Evolutionary conservation across 345 rosid species (phyloP), one percentile per base, ranked within the genome.

Genomic region (Pseudoturritis turrita): DNA sequence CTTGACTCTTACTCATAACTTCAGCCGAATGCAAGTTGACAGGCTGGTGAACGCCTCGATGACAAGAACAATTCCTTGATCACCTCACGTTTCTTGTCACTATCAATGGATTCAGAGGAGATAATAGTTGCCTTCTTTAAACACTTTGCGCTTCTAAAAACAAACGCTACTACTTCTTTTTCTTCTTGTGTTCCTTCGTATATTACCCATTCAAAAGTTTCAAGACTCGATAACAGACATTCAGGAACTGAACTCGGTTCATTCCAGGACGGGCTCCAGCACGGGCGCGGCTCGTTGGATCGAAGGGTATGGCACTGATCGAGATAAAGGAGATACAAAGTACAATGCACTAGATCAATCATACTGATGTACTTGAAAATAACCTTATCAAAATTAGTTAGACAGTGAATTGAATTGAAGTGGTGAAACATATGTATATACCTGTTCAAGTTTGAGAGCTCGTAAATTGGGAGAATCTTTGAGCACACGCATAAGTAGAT

Each of bases 401-500:
- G 19, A 40, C 19, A 12, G 12, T 14, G 3, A 40, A 26, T 21
- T 13, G 14, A 59, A 22, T 14, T 22, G 14, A n/a, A n/a, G 26
- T 6, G 4, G 33, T 26, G n/a, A 14, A 21, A 37, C 3, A 14
- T 4, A 33, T 21, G 43, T 39, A 43, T 28, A 4, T 36, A 66
- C 75, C 75, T 71, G 60, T 3, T 12, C 17, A 4, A 70, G 37
- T 19, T 23, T 25, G 41, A 70, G 74, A 25, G 11, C 0, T 51
- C 2, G 49, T 49, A 70, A n/a, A 8, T 35, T 70, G 23, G 75
- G 75, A 10, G 75, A 37, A 26, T 59, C 57, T 25, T 3, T 26
- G 5, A 70, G 75, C 29, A 70, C 15, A 49, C 49, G 21, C 51
- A 61, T 37, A 23, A 71, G 59, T 60, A 71, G 66, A 37, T 60